phyloP scores from a whole-genome alignment of 2,329 filamentous ascomycete genomes.

The Dactylellina haptotyla region DNA sequence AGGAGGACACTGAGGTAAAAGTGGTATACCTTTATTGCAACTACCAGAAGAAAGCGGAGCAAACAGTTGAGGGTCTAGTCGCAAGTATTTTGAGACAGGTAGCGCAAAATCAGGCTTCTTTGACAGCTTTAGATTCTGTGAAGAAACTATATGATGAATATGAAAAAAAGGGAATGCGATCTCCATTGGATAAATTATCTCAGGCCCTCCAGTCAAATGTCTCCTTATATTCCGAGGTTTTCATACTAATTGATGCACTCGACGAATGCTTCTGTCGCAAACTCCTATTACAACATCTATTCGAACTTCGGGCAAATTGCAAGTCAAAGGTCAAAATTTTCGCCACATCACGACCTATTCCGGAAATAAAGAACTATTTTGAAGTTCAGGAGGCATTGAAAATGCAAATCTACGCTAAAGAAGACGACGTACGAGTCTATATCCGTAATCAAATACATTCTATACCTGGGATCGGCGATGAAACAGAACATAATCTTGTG shows the following conservation, averaged over 20 bases:
- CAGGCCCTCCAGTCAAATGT: background rate
- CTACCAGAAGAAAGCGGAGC: slow-evolving; percentile 62
- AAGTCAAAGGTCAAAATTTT: slow-evolving; percentile 15
- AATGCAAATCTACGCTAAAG: background rate
- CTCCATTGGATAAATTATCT: background rate
- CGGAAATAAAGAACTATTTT: slow-evolving; percentile 6
- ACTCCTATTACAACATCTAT: slow-evolving; percentile 39
- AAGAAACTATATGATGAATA: slow-evolving; percentile 58
- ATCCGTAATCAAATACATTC: slow-evolving; percentile 58
- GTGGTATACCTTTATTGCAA: slow-evolving; percentile 66
- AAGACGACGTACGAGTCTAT: background rate
- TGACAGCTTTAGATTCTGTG: slow-evolving; percentile 56
- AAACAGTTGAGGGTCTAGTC: slow-evolving; percentile 60
- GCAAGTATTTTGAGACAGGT: slow-evolving; percentile 62
- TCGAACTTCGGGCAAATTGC: slow-evolving; percentile 26
- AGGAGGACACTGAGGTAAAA: slow-evolving; percentile 49
- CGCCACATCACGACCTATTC: slow-evolving; percentile 53
- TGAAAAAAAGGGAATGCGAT: background rate
- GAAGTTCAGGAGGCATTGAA: background rate
- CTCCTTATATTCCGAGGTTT: slow-evolving; percentile 54
- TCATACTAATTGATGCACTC: slow-evolving; percentile 59
- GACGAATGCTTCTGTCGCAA: slow-evolving; percentile 60
- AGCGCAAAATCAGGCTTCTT: slow-evolving; percentile 56
- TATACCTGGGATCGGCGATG: slow-evolving; percentile 59
- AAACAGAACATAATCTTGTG: too few relatives aligned